Evolutionary conservation across 2,329 filamentous ascomycete species (phyloP).

Genomic region (Ilyonectria sp.): DNA sequence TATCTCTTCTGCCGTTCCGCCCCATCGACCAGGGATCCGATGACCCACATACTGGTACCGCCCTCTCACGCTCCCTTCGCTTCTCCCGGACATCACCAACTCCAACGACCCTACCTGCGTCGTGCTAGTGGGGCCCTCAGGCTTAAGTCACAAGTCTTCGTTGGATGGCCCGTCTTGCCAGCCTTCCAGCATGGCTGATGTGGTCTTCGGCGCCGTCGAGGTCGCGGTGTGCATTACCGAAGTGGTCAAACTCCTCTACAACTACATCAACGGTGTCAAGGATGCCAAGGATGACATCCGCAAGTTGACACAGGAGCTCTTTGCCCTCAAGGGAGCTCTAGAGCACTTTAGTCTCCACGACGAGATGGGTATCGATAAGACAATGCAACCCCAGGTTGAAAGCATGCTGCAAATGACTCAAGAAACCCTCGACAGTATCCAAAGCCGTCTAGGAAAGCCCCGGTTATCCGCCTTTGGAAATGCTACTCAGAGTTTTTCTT

Average conservation of each 20-base stretch:
- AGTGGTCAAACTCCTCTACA: conserved; percentile 39
- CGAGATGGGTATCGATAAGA: neutral
- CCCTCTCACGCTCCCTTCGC: neutral
- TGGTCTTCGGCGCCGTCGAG: conserved; percentile 34
- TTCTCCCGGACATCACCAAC: neutral
- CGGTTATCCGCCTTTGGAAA: conserved; percentile 31
- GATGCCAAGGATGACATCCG: conserved; percentile 44
- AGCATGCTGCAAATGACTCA: conserved; percentile 41
- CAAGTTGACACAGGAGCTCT: conserved; percentile 44
- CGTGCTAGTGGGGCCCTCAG: neutral
- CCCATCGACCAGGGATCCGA: neutral
- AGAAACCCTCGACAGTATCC: conserved; percentile 40
- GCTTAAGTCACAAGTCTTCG: neutral
- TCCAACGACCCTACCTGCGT: neutral
- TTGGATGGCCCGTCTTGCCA: neutral
- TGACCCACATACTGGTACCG: neutral
- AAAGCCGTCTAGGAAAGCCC: conserved; percentile 32
- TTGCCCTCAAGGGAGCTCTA: conserved; percentile 43
- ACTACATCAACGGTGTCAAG: conserved; percentile 35
- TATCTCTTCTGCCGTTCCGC: neutral
- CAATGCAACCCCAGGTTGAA: conserved; percentile 11
- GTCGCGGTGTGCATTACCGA: conserved; percentile 37
- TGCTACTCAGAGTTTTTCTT: conserved; percentile 31
- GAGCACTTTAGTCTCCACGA: conserved; percentile 38
- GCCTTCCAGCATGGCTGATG: conserved; percentile 39